phyloP scores from a whole-genome alignment of 108 stramenopile species.

The Poteriospumella lacustris region DNA sequence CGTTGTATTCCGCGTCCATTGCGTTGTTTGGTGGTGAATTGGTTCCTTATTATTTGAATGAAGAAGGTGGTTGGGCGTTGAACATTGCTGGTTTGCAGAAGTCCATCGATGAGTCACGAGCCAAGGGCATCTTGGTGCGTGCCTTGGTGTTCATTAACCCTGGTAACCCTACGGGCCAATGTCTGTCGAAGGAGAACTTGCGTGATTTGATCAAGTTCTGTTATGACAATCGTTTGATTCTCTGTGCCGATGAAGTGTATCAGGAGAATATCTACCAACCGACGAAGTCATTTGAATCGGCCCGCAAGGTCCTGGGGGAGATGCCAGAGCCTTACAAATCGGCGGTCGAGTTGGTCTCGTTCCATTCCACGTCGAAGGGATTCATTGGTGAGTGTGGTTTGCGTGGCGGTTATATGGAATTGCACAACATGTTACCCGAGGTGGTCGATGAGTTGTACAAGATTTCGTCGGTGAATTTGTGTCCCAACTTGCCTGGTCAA shows the following conservation, averaged over 20 bases:
- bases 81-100: conserved; percentile 62
- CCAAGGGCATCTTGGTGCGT: conserved; percentile 57
- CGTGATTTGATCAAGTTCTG: conserved; percentile 73
- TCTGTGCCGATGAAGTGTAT: conserved; percentile 90
- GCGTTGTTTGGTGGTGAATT: conserved; percentile 68
- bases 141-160: conserved; percentile 87
- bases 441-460: conserved; percentile 82
- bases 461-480: conserved; percentile 72
- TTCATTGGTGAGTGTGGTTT: conserved; percentile 87
- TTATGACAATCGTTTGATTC: conserved; percentile 66
- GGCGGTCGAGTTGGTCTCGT: conserved; percentile 52
- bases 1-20: conserved; percentile 81
- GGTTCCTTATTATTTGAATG: conserved; percentile 78
- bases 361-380: conserved; percentile 86
- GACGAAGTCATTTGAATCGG: conserved; percentile 65
- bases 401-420: conserved; percentile 85
- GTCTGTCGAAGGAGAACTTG: conserved; percentile 65
- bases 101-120: conserved; percentile 64
- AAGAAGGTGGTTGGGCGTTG: conserved; percentile 71
- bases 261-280: conserved; percentile 81
- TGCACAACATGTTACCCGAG: conserved; percentile 69
- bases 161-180: conserved; percentile 90
- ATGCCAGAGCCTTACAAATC: conserved; percentile 15
- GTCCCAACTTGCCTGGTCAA: conserved; percentile 77
- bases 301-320: conserved; percentile 57